Evolutionary conservation across 805 yeast genomes (phyloP), one percentile per base, ranked within the genome.

Genomic region (Wickerhamiella lipophila): DNA sequence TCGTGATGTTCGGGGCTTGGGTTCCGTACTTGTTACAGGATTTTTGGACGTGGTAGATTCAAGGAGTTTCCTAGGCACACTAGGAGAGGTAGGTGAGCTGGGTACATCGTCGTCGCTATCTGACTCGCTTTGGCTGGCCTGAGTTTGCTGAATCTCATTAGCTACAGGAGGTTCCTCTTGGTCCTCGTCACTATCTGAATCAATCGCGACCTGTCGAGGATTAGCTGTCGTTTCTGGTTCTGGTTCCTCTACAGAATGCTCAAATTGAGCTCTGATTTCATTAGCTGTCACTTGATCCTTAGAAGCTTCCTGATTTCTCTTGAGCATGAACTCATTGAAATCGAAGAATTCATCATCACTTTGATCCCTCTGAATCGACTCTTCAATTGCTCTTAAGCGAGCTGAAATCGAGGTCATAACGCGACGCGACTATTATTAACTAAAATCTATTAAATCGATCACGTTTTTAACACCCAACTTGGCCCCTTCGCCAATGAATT

Each of bases 371-470:
- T 22, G 43, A 3, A 40, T 3, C 2, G 22, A 15, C 12, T 40
- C 43, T n/a, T 40, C 43, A 27, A 40, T 40, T n/a, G 43, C 43
- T 40, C 21, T 21, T 4, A 40, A 7, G 30, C 43, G 43, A 22
- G 25, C 27, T 18, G 42, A 16, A 38, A 38, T 38, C 16, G 42
- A 21, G n/a, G 19, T 38, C 42, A 38, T 38, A 21, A 38, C 42
- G 42, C 42, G 42, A 19, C 42, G 42, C 23, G 42, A 18, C 32
- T 6, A 29, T 29, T 29, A 29, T 11, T 29, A 29, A 29, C 12
- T 4, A 13, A 13, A 29, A 9, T 29, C 12, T 29, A 13, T 29
- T 11, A 6, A 29, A 11, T 6, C 3, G 32, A 13, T 29, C 26
- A 8, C 26, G 26, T 23, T 23, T 23, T 23, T 23, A 23, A 23